Percentiles rank a stretch among this genome's conserved stretches.
Conservation (phyloP, 495 filamentous ascomycete species). For the Penicillium longicatenatum region DNA sequence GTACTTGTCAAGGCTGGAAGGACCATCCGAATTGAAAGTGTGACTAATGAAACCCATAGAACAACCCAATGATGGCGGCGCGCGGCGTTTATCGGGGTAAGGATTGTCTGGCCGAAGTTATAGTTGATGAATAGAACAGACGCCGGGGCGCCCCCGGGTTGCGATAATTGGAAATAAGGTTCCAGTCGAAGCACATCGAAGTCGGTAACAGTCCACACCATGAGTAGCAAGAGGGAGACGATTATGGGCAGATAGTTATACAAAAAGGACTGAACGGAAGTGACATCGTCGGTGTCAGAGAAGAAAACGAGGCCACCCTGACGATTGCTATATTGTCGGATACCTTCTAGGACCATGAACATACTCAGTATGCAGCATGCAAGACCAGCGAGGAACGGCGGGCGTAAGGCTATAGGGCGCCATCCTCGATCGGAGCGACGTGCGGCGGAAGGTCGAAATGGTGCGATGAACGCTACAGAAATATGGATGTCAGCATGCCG, state of each 20-base stretch:
- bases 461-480: slow-evolving; percentile 20
- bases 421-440: slow-evolving; percentile 26
- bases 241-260: slow-evolving; percentile 47
- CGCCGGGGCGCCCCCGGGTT: slow-evolving; percentile 38
- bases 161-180: slow-evolving; percentile 43
- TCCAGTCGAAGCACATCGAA: slow-evolving; percentile 47
- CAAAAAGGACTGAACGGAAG: slow-evolving; percentile 34
- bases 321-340: slow-evolving; percentile 38
- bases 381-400: slow-evolving; percentile 32
- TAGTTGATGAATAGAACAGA: slow-evolving; percentile 46
- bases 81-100: slow-evolving; percentile 41
- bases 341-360: slow-evolving; percentile 29
- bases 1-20: slow-evolving; percentile 42
- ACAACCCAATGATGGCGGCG: slow-evolving; percentile 43
- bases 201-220: slow-evolving; percentile 43
- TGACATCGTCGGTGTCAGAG: slow-evolving; percentile 35
- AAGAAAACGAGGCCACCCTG: slow-evolving; percentile 39
- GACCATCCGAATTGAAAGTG: slow-evolving; percentile 39
- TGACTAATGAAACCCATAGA: slow-evolving; percentile 36
- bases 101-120: slow-evolving; percentile 44
- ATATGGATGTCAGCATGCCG: neutral
- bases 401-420: slow-evolving; percentile 42
- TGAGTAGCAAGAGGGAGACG: slow-evolving; percentile 35
- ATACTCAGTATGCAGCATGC: slow-evolving; percentile 30
- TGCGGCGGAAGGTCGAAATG: slow-evolving; percentile 11